A percentile compares a stretch with the other conserved stretches of the same genome.
These are phyloP conservation scores for Tubosaeta sp. DNA, from an alignment of 768 basidiomycete species.

Conservation along the genomic window DNA sequence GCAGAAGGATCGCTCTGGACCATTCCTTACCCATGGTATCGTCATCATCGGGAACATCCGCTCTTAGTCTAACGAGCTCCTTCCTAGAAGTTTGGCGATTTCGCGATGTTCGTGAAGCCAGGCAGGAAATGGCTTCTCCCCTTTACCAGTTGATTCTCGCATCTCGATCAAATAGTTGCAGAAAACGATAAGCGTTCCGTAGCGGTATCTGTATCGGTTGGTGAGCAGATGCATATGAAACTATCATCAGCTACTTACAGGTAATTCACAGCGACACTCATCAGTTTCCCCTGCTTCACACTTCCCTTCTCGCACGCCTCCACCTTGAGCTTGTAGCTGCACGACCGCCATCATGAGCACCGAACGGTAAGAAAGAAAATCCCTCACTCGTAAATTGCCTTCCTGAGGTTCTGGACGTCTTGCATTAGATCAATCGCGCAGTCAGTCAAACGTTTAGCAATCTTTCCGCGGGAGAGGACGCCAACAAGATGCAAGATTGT, in stretches of 20 bases:
- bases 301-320: conserved; percentile 80
- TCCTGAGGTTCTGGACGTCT: conserved; percentile 94
- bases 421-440: conserved; percentile 88
- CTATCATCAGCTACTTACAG: conserved; percentile 44
- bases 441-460: conserved; percentile 88
- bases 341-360: conserved; percentile 8
- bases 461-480: conserved; percentile 86
- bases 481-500: conserved; percentile 92
- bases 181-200: conserved; percentile 89
- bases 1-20: neutral
- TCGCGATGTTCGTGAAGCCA: conserved; percentile 86
- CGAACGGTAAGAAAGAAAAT: neutral
- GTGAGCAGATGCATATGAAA: conserved; percentile 10
- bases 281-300: conserved; percentile 69
- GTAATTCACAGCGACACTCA: conserved; percentile 82
- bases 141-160: conserved; percentile 36
- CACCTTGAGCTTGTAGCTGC: conserved; percentile 85
- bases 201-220: conserved; percentile 57
- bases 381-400: conserved; percentile 89
- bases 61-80: conserved; percentile 62
- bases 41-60: neutral
- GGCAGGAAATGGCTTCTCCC: conserved; percentile 59
- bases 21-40: neutral
- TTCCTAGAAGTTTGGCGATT: conserved; percentile 68
- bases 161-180: conserved; percentile 90